A percentile compares a stretch with the other conserved stretches of the same genome.
phyloP scores from a whole-genome alignment of 1,139 yeast species.

The Pichia sp. region DNA sequence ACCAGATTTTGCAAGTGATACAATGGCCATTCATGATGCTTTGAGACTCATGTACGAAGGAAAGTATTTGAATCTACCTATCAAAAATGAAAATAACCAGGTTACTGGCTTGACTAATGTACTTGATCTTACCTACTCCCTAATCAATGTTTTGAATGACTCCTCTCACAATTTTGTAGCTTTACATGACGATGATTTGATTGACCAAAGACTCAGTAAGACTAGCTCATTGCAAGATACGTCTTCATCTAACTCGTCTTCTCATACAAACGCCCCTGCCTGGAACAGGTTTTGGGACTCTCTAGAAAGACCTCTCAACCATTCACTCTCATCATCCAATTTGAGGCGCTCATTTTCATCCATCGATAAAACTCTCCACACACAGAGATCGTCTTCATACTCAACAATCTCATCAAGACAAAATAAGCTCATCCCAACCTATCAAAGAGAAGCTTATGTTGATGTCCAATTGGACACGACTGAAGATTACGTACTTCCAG shows the following conservation, averaged over 20 bases:
- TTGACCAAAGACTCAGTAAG: no score
- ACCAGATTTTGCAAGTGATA: constrained; percentile 34
- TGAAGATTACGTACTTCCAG: no score
- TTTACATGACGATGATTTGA: no score
- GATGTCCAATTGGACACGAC: no score
- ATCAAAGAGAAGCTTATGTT: no score
- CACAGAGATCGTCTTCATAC: constrained; percentile 7
- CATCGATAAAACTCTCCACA: not conserved
- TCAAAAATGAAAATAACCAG: constrained; percentile 24
- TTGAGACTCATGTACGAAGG: constrained; percentile 37
- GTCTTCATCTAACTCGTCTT: no score
- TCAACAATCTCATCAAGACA: no score
- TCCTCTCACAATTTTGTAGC: no score
- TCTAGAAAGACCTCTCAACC: constrained; percentile 26
- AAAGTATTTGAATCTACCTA: constrained; percentile 34
- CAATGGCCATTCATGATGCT: constrained; percentile 32
- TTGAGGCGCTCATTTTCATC: constrained; percentile 3
- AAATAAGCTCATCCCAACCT: no score
- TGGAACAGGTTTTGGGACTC: constrained; percentile 36
- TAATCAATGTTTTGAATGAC: constrained; percentile 27
- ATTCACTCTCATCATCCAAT: not conserved
- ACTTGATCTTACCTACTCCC: constrained; percentile 32
- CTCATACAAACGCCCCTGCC: constrained; percentile 27
- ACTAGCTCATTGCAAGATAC: no score
- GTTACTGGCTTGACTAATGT: constrained; percentile 35